Percentiles rank a stretch among this genome's conserved stretches.
phyloP scores from a whole-genome alignment of 2,329 filamentous ascomycete species.

The Colletotrichum destructivum region DNA sequence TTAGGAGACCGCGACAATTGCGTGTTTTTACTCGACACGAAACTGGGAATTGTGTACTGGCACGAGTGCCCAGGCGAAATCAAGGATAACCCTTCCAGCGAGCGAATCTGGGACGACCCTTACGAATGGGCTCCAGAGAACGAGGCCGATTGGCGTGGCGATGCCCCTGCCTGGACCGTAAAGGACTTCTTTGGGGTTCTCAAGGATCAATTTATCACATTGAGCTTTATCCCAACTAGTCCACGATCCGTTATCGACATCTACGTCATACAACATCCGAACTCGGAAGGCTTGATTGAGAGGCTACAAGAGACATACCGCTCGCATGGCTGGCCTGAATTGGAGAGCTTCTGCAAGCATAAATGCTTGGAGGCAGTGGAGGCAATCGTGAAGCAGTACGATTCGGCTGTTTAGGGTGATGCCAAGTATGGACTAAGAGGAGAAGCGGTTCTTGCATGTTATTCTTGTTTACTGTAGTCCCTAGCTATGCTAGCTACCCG shows the following conservation, averaged over 20 bases:
- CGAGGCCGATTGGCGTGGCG: slow-evolving; percentile 46
- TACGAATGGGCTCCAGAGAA: slow-evolving; percentile 28
- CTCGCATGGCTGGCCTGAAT: slow-evolving; percentile 46
- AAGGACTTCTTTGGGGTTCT: slow-evolving; percentile 48
- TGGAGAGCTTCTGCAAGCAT: slow-evolving; percentile 44
- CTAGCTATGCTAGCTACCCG: no score
- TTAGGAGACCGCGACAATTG: slow-evolving; percentile 31
- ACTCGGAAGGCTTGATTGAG: slow-evolving; percentile 31
- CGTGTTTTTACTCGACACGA: slow-evolving; percentile 46
- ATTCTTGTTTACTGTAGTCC: no score
- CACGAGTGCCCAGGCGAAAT: slow-evolving; percentile 39
- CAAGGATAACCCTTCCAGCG: slow-evolving; percentile 1
- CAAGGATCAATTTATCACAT: slow-evolving; percentile 45
- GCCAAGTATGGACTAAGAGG: no score
- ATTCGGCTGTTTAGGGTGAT: no score
- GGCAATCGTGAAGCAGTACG: no score
- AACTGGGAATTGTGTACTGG: slow-evolving; percentile 48
- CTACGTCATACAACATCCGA: slow-evolving; percentile 3
- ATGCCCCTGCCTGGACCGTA: slow-evolving; percentile 45
- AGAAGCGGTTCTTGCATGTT: no score
- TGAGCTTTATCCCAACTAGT: slow-evolving; percentile 45
- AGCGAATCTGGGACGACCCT: slow-evolving; percentile 20
- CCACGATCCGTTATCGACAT: neutral
- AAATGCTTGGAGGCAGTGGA: slow-evolving; percentile 45
- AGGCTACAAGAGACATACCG: slow-evolving; percentile 45